phyloP scores from a whole-genome alignment of 768 basidiomycete genomes.

The Lentinula raphanica region DNA sequence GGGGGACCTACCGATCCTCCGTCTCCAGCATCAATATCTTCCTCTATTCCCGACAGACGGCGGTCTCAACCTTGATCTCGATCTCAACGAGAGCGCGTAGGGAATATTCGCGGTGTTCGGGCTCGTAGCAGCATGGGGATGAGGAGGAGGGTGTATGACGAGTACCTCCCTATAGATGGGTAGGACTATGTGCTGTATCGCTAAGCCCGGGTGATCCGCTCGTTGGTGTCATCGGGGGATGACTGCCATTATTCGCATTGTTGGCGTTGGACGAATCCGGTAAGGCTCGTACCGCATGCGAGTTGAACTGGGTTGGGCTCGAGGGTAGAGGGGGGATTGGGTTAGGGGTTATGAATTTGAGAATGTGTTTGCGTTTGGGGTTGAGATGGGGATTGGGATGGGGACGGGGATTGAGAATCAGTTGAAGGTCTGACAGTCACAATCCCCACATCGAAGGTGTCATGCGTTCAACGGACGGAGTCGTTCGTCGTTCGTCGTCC shows the following conservation, averaged over 20 bases:
- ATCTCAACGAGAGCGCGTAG: slow-evolving; percentile 44
- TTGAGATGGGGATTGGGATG: neutral
- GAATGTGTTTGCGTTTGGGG: no score
- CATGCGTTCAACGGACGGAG: slow-evolving; percentile 25
- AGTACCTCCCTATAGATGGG: slow-evolving; percentile 13
- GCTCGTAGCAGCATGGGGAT: slow-evolving; percentile 10
- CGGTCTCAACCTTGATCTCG: no score
- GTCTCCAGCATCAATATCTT: no score
- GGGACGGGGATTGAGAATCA: no score
- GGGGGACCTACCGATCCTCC: no score
- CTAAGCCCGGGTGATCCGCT: slow-evolving; percentile 13
- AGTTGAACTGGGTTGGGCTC: slow-evolving; percentile 39
- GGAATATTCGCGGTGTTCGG: slow-evolving; percentile 9
- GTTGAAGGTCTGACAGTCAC: slow-evolving; percentile 18
- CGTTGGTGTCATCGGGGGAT: neutral
- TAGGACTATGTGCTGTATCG: no score
- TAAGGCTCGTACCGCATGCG: slow-evolving; percentile 46
- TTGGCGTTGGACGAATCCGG: slow-evolving; percentile 26
- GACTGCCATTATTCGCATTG: no score
- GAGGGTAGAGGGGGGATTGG: slow-evolving; percentile 13
- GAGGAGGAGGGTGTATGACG: slow-evolving; percentile 30
- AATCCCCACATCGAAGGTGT: slow-evolving; percentile 26
- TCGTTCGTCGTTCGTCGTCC: no score
- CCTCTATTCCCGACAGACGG: no score
- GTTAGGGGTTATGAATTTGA: no score